phyloP scores from a whole-genome alignment of 768 basidiomycete genomes.

The Floccularia luteovirens region DNA sequence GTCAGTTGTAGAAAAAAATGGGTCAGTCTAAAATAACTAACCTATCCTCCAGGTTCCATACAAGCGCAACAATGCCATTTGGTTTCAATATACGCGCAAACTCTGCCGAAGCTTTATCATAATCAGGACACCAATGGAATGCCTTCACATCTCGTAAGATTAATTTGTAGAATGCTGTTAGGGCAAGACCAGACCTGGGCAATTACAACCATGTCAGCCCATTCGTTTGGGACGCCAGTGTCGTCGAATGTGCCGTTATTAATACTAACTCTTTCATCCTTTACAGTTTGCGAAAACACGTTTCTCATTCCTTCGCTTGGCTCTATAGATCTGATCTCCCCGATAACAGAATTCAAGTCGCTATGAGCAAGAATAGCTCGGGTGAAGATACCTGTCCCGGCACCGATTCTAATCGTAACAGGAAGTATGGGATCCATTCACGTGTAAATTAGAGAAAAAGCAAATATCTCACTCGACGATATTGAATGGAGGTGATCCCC shows the following conservation, averaged over 20 bases:
- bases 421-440: constrained; percentile 1
- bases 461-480: constrained; percentile 56
- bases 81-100: constrained; percentile 79
- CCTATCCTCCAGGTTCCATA: constrained; percentile 93
- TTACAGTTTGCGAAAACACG: constrained; percentile 50
- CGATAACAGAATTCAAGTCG: constrained; percentile 42
- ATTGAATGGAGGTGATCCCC: constrained; percentile 35
- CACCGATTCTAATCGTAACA: constrained; percentile 53
- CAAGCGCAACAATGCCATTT: constrained; percentile 57
- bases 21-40: constrained; percentile 13
- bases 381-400: constrained; percentile 88
- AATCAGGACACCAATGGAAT: constrained; percentile 91
- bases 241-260: constrained; percentile 66
- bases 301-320: constrained; percentile 85
- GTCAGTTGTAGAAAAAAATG: neutral
- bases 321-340: constrained; percentile 63
- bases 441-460: neutral
- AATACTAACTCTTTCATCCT: constrained; percentile 44
- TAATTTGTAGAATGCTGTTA: constrained; percentile 2
- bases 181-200: constrained; percentile 47
- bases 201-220: constrained; percentile 74
- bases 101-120: constrained; percentile 62
- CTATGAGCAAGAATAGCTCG: constrained; percentile 66
- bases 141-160: constrained; percentile 38
- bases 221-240: constrained; percentile 51